Evolutionary conservation across 176 grass and related monocot species (phyloP).

Genomic region (Carex myosuroides): DNA sequence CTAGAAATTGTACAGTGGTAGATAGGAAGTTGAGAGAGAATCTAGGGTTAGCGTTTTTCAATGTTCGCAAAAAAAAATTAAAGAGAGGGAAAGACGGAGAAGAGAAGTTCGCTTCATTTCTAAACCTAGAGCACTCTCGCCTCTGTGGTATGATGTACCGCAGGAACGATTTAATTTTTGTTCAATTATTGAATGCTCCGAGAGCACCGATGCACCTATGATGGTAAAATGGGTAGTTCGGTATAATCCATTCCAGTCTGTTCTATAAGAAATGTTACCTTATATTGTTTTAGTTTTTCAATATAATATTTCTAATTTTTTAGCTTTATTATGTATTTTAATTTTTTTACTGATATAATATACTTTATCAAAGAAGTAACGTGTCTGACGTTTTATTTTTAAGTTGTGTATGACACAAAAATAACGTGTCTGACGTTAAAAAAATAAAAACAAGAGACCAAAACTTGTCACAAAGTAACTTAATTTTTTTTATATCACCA

Average conservation of each 20-base stretch:
- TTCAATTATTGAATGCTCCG: neutral
- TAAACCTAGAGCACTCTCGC: neutral
- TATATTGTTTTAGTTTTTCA: no score
- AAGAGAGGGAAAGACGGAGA: neutral
- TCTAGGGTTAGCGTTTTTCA: conserved; percentile 20
- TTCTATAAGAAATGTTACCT: neutral
- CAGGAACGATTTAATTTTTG: neutral
- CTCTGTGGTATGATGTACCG: neutral
- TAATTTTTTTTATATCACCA: neutral
- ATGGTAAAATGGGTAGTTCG: neutral
- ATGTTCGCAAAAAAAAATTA: neutral
- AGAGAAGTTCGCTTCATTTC: neutral
- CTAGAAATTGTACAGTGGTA: neutral
- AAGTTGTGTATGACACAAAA: no score
- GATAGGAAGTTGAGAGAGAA: neutral
- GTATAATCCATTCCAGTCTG: neutral
- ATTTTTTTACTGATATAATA: no score
- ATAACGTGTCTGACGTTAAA: neutral
- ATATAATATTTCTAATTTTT: neutral
- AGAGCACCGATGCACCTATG: neutral
- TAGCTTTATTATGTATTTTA: neutral
- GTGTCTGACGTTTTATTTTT: neutral
- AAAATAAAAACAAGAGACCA: neutral
- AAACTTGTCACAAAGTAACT: neutral
- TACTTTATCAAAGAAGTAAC: no score